These are phyloP conservation scores for Penicillium lividum DNA, from an alignment of 495 filamentous ascomycete species.

Conservation along the genomic window DNA sequence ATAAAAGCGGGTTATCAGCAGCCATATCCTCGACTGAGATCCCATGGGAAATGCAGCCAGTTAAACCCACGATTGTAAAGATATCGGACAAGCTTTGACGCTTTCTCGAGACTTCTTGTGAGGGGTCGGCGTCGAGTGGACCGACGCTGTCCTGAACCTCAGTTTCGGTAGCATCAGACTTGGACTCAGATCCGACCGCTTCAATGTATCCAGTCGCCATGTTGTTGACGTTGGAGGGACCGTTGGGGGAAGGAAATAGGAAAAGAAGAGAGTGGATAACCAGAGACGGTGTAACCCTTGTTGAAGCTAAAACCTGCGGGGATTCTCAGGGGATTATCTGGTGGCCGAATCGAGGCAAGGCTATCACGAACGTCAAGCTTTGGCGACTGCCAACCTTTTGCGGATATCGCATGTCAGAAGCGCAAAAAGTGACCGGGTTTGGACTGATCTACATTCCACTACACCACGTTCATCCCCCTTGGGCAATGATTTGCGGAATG, in stretches of 20 bases:
- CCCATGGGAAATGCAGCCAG: background rate
- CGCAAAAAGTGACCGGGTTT: background rate
- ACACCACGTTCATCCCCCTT: conserved; percentile 3
- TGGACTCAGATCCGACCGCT: background rate
- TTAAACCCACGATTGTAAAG: conserved; percentile 44
- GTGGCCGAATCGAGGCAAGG: background rate
- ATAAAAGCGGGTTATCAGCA: background rate
- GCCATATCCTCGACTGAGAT: background rate
- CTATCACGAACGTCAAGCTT: background rate
- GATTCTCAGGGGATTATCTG: background rate
- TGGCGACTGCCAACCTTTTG: background rate
- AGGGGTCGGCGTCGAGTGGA: conserved; percentile 16
- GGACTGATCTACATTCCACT: conserved; percentile 4
- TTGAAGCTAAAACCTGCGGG: background rate
- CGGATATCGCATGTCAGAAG: background rate
- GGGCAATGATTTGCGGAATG: conserved; percentile 9
- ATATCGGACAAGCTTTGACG: conserved; percentile 45
- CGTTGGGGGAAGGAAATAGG: background rate
- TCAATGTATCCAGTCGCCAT: background rate
- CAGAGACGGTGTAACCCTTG: background rate
- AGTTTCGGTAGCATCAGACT: background rate
- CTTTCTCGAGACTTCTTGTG: conserved; percentile 31
- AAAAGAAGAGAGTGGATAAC: background rate
- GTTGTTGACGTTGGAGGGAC: background rate
- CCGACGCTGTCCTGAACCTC: conserved; percentile 3